Percentiles rank a stretch among this genome's conserved stretches.
phyloP scores from a whole-genome alignment of 306 rosid species.

The Rubus idaeus region DNA sequence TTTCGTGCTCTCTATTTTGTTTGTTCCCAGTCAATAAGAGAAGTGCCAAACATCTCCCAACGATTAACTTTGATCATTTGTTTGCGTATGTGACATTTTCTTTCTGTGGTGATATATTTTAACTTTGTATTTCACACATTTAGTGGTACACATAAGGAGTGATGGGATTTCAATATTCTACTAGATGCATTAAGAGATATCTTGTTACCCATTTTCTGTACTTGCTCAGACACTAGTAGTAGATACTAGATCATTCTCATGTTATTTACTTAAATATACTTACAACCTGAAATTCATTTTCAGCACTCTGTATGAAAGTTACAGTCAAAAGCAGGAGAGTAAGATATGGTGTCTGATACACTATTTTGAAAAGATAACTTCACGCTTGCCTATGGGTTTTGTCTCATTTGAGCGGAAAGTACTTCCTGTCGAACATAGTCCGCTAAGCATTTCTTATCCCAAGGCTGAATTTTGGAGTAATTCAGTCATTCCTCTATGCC shows the following conservation, averaged over 20 bases:
- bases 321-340: conserved; percentile 59
- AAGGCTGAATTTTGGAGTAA: conserved; percentile 63
- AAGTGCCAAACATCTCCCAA: conserved; percentile 53
- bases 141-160: not conserved
- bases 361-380: conserved; percentile 77
- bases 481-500: conserved; percentile 66
- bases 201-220: not conserved
- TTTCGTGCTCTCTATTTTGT: conserved; percentile 80
- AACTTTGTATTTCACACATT: not conserved
- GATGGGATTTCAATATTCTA: not conserved
- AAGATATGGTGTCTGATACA: conserved; percentile 82
- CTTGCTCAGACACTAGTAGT: not conserved
- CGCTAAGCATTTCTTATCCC: conserved; percentile 51
- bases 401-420: conserved; percentile 92
- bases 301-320: conserved; percentile 66
- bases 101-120: not conserved
- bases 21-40: conserved; percentile 67
- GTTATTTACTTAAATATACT: not conserved
- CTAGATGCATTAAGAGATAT: not conserved
- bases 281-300: conserved; percentile 23
- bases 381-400: conserved; percentile 58
- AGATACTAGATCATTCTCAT: not conserved
- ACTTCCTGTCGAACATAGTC: conserved; percentile 51
- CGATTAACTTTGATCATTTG: conserved; percentile 69
- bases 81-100: conserved; percentile 65